These are phyloP conservation scores for Clavariopsis aquatica DNA, from an alignment of 495 filamentous ascomycete species.

Conservation along the genomic window DNA sequence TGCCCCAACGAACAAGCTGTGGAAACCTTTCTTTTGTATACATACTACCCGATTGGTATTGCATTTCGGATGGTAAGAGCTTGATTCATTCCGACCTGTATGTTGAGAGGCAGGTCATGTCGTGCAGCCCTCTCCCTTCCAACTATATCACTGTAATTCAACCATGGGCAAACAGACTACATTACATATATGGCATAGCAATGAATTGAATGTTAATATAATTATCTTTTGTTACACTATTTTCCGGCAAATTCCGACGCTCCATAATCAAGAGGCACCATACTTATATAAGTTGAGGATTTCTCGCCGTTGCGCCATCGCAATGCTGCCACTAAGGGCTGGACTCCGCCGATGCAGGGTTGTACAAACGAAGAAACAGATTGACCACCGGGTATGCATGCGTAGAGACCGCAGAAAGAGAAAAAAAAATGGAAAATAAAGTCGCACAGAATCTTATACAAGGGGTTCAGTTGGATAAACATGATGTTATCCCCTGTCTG, in stretches of 20 bases:
- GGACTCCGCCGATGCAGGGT: constrained; percentile 4
- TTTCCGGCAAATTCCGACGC: background rate
- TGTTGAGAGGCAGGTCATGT: too few species aligned
- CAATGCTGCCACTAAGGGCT: constrained; percentile 25
- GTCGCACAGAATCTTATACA: constrained; percentile 10
- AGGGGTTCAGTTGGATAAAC: background rate
- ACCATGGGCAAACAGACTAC: too few species aligned
- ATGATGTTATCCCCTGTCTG: background rate
- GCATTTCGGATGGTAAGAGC: too few species aligned
- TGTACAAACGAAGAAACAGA: background rate
- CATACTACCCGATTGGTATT: too few species aligned
- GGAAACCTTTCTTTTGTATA: too few species aligned
- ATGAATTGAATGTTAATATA: background rate
- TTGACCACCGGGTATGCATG: constrained; percentile 22
- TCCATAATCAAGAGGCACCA: background rate
- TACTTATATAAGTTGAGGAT: background rate
- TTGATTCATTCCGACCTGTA: too few species aligned
- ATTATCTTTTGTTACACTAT: too few species aligned
- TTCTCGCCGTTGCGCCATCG: constrained; percentile 5
- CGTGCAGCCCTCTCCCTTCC: too few species aligned
- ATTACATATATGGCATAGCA: too few species aligned
- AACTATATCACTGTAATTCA: too few species aligned
- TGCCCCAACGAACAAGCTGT: too few species aligned
- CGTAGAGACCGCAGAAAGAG: constrained; percentile 1
- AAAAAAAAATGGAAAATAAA: constrained; percentile 7